Percentiles rank a stretch among this genome's conserved stretches.
Conservation (phyloP, 1,284 basidiomycete genomes). For the Volvariella volvacea region DNA sequence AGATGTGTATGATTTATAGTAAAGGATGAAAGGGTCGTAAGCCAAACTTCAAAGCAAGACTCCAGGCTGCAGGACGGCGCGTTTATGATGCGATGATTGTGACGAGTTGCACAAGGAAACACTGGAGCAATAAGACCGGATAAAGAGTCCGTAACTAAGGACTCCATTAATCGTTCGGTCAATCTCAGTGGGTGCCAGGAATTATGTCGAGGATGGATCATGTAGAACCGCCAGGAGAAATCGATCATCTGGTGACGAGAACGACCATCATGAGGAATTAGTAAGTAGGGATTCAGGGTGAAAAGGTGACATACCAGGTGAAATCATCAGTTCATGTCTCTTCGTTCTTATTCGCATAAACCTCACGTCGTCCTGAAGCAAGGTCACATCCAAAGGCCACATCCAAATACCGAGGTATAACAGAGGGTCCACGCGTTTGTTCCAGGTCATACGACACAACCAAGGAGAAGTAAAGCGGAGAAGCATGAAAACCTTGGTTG, state of each 20-base stretch:
- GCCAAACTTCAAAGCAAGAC: no score
- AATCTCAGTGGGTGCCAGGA: no score
- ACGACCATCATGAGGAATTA: no score
- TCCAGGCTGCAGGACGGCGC: no score
- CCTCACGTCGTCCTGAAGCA: slow-evolving; percentile 70
- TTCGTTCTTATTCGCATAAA: slow-evolving; percentile 90
- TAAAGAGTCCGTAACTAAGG: no score
- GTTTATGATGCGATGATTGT: no score
- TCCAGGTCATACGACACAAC: slow-evolving; percentile 9
- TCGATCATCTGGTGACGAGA: slow-evolving; percentile 51
- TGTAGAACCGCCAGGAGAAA: slow-evolving; percentile 83
- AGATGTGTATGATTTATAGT: not conserved
- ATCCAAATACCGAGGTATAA: not conserved
- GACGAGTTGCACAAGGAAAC: no score
- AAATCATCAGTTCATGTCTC: slow-evolving; percentile 90
- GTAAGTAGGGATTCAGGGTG: no score
- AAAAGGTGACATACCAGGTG: slow-evolving; percentile 76
- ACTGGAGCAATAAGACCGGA: no score
- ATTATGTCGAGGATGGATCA: slow-evolving; percentile 45
- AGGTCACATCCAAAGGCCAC: not conserved
- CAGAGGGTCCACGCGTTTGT: slow-evolving; percentile 17
- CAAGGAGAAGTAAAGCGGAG: slow-evolving; percentile 2
- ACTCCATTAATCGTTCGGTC: no score
- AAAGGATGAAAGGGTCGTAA: not conserved
- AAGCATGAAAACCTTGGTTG: no score